phyloP scores from a whole-genome alignment of 768 basidiomycete genomes.

The Ramaria sp. region DNA sequence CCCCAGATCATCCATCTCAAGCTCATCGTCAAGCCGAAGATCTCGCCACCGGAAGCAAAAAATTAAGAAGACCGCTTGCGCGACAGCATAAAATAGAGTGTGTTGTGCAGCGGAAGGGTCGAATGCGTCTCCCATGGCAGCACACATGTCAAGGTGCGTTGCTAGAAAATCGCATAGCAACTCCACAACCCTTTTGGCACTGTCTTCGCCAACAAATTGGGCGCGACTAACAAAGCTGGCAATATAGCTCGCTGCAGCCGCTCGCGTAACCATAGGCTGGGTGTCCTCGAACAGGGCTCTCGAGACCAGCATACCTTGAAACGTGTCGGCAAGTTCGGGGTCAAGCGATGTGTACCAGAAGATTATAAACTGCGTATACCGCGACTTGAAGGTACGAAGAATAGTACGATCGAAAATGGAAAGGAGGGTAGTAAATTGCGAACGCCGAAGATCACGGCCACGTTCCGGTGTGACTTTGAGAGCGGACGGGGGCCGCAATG shows the following conservation, averaged over 20 bases:
- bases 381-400: constrained; percentile 91
- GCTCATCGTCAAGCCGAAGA: constrained; percentile 41
- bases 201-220: constrained; percentile 66
- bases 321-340: constrained; percentile 80
- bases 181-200: constrained; percentile 58
- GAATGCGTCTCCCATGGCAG: constrained; percentile 27
- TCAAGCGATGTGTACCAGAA: constrained; percentile 94
- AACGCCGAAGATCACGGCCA: constrained; percentile 30
- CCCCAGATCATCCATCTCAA: constrained; percentile 19
- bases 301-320: constrained; percentile 90
- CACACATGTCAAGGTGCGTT: constrained; percentile 62
- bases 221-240: constrained; percentile 89
- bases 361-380: constrained; percentile 93
- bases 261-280: constrained; percentile 66
- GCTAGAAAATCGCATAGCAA: constrained; percentile 84
- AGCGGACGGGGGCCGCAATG: constrained; percentile 16
- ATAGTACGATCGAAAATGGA: constrained; percentile 91
- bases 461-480: constrained; percentile 20
- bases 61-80: constrained; percentile 88
- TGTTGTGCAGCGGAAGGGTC: constrained; percentile 30
- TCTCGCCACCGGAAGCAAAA: constrained; percentile 99
- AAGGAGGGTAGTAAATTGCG: constrained; percentile 80
- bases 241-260: constrained; percentile 90
- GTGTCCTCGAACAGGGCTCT: constrained; percentile 60
- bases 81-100: constrained; percentile 82